Conservation (phyloP, 768 basidiomycete species). For the Xerocomellus chrysenteron region DNA sequence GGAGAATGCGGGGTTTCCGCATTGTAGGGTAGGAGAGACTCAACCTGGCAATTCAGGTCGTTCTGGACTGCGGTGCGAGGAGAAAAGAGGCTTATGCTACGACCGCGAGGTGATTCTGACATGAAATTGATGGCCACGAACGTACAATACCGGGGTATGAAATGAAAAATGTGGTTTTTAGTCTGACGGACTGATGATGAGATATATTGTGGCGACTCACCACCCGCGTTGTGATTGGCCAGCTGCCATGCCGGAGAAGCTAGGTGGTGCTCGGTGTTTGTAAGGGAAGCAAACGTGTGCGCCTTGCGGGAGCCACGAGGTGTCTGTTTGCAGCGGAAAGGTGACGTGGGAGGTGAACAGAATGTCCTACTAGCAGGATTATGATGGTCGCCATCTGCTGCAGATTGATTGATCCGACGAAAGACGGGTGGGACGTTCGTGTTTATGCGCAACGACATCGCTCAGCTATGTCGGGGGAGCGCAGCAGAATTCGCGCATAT, state of each 20-base stretch:
- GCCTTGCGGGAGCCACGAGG: constrained; percentile 34
- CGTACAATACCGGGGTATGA: constrained; percentile 18
- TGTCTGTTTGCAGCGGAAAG: constrained; percentile 21
- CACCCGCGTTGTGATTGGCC: constrained; percentile 29
- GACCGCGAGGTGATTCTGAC: constrained; percentile 31
- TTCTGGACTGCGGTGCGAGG: constrained; percentile 28
- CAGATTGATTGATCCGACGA: constrained; percentile 18
- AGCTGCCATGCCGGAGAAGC: constrained; percentile 22
- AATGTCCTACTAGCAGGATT: constrained; percentile 11
- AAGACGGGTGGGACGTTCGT: constrained; percentile 27
- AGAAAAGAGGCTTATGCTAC: constrained; percentile 35
- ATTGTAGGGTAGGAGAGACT: constrained; percentile 27
- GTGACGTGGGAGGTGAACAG: constrained; percentile 21
- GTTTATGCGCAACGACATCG: constrained; percentile 32
- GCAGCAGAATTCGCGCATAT: constrained; percentile 14
- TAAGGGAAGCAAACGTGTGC: constrained; percentile 32
- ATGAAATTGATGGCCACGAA: constrained; percentile 20
- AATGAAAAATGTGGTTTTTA: constrained; percentile 25
- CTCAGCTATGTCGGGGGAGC: constrained; percentile 12
- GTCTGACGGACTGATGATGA: constrained; percentile 11
- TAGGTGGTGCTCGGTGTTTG: constrained; percentile 33
- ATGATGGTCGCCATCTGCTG: constrained; percentile 14
- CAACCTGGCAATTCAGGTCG: constrained; percentile 18
- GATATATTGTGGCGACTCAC: constrained; percentile 26
- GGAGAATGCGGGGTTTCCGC: constrained; percentile 32